These are phyloP conservation scores for Phylloboletellus chloephorus DNA, from an alignment of 1,284 basidiomycete genomes.

Conservation along the genomic window DNA sequence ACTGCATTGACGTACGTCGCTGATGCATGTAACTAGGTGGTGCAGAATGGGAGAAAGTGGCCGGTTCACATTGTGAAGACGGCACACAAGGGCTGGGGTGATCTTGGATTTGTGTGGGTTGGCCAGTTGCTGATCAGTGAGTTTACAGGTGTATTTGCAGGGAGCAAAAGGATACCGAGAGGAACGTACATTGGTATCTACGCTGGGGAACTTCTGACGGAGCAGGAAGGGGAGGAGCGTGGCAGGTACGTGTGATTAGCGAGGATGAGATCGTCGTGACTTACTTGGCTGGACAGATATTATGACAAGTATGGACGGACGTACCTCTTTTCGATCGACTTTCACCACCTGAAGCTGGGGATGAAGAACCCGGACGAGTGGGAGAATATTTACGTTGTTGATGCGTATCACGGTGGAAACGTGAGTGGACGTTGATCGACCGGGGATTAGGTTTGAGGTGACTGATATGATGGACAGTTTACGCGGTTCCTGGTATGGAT, in stretches of 20 bases:
- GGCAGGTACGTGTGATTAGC: slow-evolving; percentile 47
- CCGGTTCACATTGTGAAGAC: slow-evolving; percentile 66
- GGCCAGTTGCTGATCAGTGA: slow-evolving; percentile 10
- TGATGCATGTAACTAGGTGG: slow-evolving; percentile 52
- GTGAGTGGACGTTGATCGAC: slow-evolving; percentile 41
- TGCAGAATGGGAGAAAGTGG: slow-evolving; percentile 71
- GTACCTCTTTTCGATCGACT: slow-evolving; percentile 82
- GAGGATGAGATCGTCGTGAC: background rate
- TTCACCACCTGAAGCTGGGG: slow-evolving; percentile 52
- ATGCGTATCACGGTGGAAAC: slow-evolving; percentile 84
- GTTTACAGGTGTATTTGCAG: slow-evolving; percentile 64
- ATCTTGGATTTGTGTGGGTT: slow-evolving; percentile 6
- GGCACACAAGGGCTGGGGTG: slow-evolving; percentile 76
- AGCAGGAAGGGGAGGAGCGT: slow-evolving; percentile 60
- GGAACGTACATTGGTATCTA: slow-evolving; percentile 82
- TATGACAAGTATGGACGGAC: slow-evolving; percentile 78
- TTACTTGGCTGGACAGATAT: slow-evolving; percentile 37
- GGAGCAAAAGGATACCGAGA: slow-evolving; percentile 53
- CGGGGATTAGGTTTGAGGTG: slow-evolving; percentile 5
- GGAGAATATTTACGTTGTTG: slow-evolving; percentile 52
- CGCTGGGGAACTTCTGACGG: slow-evolving; percentile 75
- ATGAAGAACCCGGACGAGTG: slow-evolving; percentile 34
- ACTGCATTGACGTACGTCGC: background rate
- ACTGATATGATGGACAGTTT: slow-evolving; percentile 42
- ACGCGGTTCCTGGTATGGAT: slow-evolving; percentile 58